Evolutionary conservation across 768 basidiomycete genomes (phyloP), one percentile per base, ranked within the genome.

Genomic region (Chalciporus piperatus): DNA sequence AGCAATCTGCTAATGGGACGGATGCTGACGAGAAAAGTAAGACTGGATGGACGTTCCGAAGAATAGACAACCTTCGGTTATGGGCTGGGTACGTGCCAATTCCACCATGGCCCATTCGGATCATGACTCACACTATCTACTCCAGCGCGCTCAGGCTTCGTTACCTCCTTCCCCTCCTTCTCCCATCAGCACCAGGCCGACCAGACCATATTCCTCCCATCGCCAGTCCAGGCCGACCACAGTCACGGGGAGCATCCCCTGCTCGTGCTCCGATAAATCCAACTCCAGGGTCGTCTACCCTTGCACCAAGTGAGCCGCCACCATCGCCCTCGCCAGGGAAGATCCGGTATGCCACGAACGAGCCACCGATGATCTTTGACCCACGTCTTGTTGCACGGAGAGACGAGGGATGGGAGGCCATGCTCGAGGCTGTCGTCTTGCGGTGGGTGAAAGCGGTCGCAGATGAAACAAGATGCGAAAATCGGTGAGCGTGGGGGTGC

Each of bases 11-110:
- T 7, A 65, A 70, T 12, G 68, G 64, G 19, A 60, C 57, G 0
- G 61, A 58, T 22, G 72, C 63, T 4, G 73, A 75, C 39, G 77
- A 78, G 52, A 74, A 72, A 41, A 65, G 65, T 6, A 81, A 76
- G 69, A 78, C 75, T 52, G 82, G 85, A 0, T 92, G 89, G 87
- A 92, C 92, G 17, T 95, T 92, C 65, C 73, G 93, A 53, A 71
- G 92, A 50, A 89, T 84, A 2, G 93, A 95, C 67, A 96, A 95
- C 64, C 70, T 96, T 25, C 75, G 89, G 22, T 66, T 92, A 19
- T 95, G 89, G 86, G 85, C 82, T 40, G 92, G 88, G 90, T 92
- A 63, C 47, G 87, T 80, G 20, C 33, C 30, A 12, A 13, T 13
- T 32, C 30, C 30, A 10, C 30, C 8, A 32, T 32, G 12, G 9